Percentiles rank a stretch among this genome's conserved stretches.
Conservation (phyloP, 148 eudicot species). For the Pouteria glomerata region DNA sequence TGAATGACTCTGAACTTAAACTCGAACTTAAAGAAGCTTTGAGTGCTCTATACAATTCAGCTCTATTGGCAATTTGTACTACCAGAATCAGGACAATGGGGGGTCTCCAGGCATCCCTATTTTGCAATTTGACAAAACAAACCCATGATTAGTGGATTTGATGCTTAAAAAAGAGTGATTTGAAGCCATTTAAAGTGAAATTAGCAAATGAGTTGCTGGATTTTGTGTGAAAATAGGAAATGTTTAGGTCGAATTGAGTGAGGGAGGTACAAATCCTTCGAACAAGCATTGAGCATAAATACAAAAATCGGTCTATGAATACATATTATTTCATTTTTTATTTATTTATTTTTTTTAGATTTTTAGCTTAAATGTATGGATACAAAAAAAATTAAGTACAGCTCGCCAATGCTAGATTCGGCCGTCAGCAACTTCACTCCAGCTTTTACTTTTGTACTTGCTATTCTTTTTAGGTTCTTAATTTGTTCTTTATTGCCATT, state of each 20-base stretch:
- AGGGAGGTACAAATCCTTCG: constrained; percentile 42
- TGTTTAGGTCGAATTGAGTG: constrained; percentile 35
- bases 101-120: constrained; percentile 58
- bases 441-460: too few species aligned
- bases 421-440: too few species aligned
- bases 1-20: constrained; percentile 53
- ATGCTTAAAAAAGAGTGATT: constrained; percentile 18
- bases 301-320: too few species aligned
- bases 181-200: constrained; percentile 20
- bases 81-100: constrained; percentile 46
- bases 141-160: constrained; percentile 9
- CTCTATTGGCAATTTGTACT: constrained; percentile 38
- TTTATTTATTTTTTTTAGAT: too few species aligned
- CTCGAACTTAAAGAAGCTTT: constrained; percentile 67
- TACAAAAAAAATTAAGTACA: too few species aligned
- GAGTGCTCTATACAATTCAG: constrained; percentile 66
- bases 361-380: too few species aligned
- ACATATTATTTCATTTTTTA: too few species aligned
- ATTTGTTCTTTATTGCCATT: too few species aligned
- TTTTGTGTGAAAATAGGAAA: constrained; percentile 15
- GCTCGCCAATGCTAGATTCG: too few species aligned
- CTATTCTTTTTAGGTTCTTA: too few species aligned
- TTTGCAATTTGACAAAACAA: constrained; percentile 23
- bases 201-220: constrained; percentile 27
- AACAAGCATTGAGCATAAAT: constrained; percentile 38